Conservation (phyloP, 257 asterid species). For the Plantago ovata region DNA sequence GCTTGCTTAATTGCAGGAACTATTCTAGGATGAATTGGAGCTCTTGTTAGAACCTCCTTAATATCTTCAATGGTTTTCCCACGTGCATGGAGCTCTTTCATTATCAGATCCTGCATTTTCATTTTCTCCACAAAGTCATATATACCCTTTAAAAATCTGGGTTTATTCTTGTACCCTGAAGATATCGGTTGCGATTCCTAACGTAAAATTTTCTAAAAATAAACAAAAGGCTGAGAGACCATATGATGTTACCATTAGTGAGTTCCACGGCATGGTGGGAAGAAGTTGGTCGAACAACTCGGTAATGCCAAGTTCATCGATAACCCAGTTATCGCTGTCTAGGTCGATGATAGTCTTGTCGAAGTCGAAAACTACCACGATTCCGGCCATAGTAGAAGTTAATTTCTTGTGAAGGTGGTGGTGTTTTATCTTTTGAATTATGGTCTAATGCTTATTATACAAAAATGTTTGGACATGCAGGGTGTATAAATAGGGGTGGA, state of each 20-base stretch:
- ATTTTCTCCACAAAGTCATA: not conserved
- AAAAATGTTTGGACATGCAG: not conserved
- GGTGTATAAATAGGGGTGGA: conserved; percentile 20
- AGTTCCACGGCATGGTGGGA: conserved; percentile 61
- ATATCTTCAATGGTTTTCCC: conserved; percentile 48
- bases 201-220: too few species aligned
- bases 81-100: conserved; percentile 52
- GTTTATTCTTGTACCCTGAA: not conserved
- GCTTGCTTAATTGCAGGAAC: conserved; percentile 51
- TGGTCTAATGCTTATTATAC: not conserved
- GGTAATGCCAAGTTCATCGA: conserved; percentile 47
- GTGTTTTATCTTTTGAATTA: too few species aligned
- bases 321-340: conserved; percentile 60
- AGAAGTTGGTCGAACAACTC: conserved; percentile 46
- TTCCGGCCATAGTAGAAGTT: conserved; percentile 31
- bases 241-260: conserved; percentile 34
- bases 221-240: not conserved
- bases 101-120: conserved; percentile 49
- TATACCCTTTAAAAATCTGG: too few species aligned
- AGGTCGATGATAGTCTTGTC: conserved; percentile 51
- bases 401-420: not conserved
- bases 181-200: too few species aligned
- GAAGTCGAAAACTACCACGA: conserved; percentile 44
- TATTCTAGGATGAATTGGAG: conserved; percentile 44
- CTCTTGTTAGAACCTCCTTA: conserved; percentile 39